A percentile compares a stretch with the other conserved stretches of the same genome.
phyloP scores from a whole-genome alignment of 441 rosid species.

The Populus hybrid region DNA sequence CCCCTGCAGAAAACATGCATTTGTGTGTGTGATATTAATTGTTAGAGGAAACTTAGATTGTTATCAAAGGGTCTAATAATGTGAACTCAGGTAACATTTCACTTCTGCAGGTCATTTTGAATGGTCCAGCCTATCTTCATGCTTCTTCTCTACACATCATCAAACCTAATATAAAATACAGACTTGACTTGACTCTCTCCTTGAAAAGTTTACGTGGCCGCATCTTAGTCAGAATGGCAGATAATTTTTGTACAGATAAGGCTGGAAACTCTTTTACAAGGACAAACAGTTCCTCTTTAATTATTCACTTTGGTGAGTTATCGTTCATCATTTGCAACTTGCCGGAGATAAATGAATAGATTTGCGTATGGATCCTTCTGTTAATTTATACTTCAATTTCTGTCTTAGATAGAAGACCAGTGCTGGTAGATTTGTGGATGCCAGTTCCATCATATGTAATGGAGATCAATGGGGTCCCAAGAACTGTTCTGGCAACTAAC shows the following conservation, averaged over 20 bases:
- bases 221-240: constrained; percentile 38
- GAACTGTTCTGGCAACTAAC: constrained; percentile 52
- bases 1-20: not conserved
- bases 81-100: not conserved
- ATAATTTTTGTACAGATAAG: constrained; percentile 39
- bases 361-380: constrained; percentile 1
- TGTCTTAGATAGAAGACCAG: constrained; percentile 57
- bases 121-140: constrained; percentile 42
- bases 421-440: constrained; percentile 49
- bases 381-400: constrained; percentile 9
- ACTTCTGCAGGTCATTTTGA: constrained; percentile 32
- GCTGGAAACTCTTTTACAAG: constrained; percentile 55
- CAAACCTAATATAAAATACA: constrained; percentile 32
- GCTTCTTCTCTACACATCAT: constrained; percentile 34
- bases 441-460: constrained; percentile 47
- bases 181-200: constrained; percentile 34
- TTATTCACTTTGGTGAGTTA: constrained; percentile 50
- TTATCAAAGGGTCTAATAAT: not conserved
- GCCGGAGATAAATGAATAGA: not conserved
- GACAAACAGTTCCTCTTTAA: constrained; percentile 35
- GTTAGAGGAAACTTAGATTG: not conserved
- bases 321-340: constrained; percentile 2
- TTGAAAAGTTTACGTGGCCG: constrained; percentile 28
- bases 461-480: constrained; percentile 40
- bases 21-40: not conserved